These are phyloP conservation scores for Apiospora rasikravindrae DNA, from an alignment of 2,329 filamentous ascomycete species.

Conservation along the genomic window DNA sequence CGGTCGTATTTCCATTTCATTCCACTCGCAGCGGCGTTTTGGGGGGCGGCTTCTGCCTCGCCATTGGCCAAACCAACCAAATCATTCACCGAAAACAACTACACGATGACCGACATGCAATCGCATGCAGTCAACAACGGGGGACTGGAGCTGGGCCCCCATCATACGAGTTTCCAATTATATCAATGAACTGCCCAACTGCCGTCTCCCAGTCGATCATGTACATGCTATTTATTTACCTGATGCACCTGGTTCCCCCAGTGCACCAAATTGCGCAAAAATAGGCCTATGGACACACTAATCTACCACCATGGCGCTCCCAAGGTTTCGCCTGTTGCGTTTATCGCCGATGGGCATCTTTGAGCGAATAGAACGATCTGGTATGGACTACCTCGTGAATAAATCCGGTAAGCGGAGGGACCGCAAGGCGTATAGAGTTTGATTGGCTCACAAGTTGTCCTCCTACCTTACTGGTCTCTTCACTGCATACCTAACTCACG, in stretches of 20 bases:
- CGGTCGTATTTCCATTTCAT: slow-evolving; percentile 3
- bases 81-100: neutral
- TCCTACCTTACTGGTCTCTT: neutral
- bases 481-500: neutral
- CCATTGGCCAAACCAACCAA: neutral
- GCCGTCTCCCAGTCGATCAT: neutral
- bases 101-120: slow-evolving; percentile 4
- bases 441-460: neutral
- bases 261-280: neutral
- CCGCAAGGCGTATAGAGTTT: neutral
- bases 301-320: slow-evolving; percentile 8
- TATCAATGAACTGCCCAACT: neutral
- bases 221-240: neutral
- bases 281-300: neutral
- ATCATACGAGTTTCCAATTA: neutral
- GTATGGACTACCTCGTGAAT: neutral
- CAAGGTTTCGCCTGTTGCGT: slow-evolving; percentile 15
- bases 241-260: neutral
- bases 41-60: neutral
- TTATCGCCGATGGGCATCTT: slow-evolving; percentile 12
- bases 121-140: slow-evolving; percentile 2
- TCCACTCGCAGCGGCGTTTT: neutral
- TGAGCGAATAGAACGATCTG: neutral
- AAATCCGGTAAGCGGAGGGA: neutral
- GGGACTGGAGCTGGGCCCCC: neutral